Base-by-base conservation (phyloP, 2,329 filamentous ascomycete species). In the Aspergillus oerlinghausenensis region DNA sequence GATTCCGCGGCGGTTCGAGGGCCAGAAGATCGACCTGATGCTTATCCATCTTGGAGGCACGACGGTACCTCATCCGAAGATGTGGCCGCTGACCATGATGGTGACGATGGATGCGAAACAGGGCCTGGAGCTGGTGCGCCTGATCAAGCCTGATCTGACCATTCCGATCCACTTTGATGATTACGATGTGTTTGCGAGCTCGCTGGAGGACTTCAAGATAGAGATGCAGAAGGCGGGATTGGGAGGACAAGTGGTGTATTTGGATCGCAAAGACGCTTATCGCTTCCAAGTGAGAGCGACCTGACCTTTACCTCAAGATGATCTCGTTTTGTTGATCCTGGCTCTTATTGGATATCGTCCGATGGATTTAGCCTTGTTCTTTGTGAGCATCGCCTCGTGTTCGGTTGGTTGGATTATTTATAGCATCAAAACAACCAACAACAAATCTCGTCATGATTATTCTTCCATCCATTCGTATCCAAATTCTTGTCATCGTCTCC, bases 61-160 rank as follows among this genome's bases (percentile, higher is more conserved):
- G 0, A 88, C 84, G 3, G 83, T 89, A 29, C 86, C 85, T 0
- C 78, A 80, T 0, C 83, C 84, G 0, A 76, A 77, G 4, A 63
- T 84, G 67, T 83, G 84, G 48, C 69, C 88, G 58, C 57, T 88
- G 25, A 87, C 88, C 80, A 80, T 88, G 6, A 88, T 88, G 85
- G 82, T 88, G 2, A 88, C 85, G 0, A 88, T 88, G 85, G 85
- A 88, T 67, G 85, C 81, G 23, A 76, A 80, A 65, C 82, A 87
- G 68, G 85, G 85, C 0, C 62, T 88, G 28, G 72, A 85, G 70
- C 67, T 88, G 59, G 81, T 88, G 67, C 73, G 77, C 62, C 62
- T 88, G 56, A 79, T 88, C 32, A 73, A 83, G 29, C 83, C 85
- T 19, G 82, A 86, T 25, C 55, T 87, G 51, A 87, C 83, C 5